Evolutionary conservation across 176 grass and related monocot genomes (phyloP), one percentile per base, ranked within the genome.

Genomic region (Urochloa ruziziensis): DNA sequence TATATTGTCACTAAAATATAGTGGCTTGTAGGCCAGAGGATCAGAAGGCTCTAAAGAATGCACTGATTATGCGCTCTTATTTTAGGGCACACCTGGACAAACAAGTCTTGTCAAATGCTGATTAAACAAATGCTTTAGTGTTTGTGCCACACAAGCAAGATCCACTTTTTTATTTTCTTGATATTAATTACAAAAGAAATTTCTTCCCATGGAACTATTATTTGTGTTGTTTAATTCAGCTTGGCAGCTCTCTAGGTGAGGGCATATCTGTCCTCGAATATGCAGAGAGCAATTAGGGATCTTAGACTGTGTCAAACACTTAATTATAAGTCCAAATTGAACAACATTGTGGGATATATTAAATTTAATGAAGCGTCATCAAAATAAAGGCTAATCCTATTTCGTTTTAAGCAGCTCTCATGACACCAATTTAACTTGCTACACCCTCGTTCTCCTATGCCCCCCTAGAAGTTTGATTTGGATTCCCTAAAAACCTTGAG

Each of bases 81-180:
- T 91, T 84, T 80, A 91, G 27, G 33, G 33, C 64, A 62, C 80
- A 80, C 89, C 84, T 90, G 61, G 75, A 91, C 84, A 87, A 91
- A 68, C 67, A 69, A 57, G 89, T 83, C 80, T 75, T 84, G 79
- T 84, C 80, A 91, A 90, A 91, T 91, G 68, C 37, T 75, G 74
- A 69, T 39, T 91, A 87, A 87, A 84, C 51, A 91, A 91, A 62
- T 47, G 61, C 74, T 84, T 32, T 7, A 62, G 79, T 86, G 74
- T 83, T 86, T 83, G 84, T 67, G 79, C 74, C 84, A 90, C 48
- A 83, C 79, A 90, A 86, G 79, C 88, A 83, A 86, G 66, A 79
- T 43, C 67, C 19, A 59, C 0, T 79, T 90, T 29, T 83, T 47
- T 51, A 86, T 86, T 67, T 46, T 29, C 36, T 44, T 78, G 35